Evolutionary conservation across 2,329 filamentous ascomycete genomes (phyloP).

Genomic region (Cryphonectria radicalis): DNA sequence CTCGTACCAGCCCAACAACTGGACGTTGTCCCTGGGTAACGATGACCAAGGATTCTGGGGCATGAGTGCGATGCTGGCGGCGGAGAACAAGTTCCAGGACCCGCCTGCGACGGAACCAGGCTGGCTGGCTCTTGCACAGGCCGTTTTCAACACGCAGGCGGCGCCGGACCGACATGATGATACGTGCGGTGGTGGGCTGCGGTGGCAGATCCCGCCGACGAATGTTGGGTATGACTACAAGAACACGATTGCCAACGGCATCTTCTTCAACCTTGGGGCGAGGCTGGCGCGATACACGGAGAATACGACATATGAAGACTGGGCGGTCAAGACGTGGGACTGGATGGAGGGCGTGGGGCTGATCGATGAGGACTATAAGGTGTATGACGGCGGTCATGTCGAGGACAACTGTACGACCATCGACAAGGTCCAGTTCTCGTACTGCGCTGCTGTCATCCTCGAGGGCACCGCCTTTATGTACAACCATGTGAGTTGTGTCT

Average conservation of each 20-base stretch:
- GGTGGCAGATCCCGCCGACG: conserved; percentile 67
- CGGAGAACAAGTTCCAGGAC: conserved; percentile 60
- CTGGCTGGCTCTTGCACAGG: conserved; percentile 59
- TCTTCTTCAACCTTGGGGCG: conserved; percentile 51
- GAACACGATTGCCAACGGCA: conserved; percentile 48
- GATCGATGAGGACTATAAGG: conserved; percentile 58
- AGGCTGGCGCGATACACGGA: conserved; percentile 62
- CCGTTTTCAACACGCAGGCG: conserved; percentile 62
- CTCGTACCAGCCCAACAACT: conserved; percentile 38
- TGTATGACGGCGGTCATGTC: conserved; percentile 62
- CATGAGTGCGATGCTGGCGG: conserved; percentile 58
- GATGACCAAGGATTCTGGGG: conserved; percentile 72
- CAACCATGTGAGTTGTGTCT: conserved; percentile 50
- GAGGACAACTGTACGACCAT: conserved; percentile 57
- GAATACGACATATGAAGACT: conserved; percentile 56
- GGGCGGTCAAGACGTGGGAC: conserved; percentile 56
- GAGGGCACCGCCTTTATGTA: conserved; percentile 68
- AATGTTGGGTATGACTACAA: conserved; percentile 69
- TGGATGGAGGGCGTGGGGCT: conserved; percentile 52
- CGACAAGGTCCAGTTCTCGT: conserved; percentile 62
- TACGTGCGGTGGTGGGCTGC: conserved; percentile 60
- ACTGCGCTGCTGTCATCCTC: conserved; percentile 62
- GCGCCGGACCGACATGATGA: conserved; percentile 62
- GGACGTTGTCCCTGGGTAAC: conserved; percentile 48
- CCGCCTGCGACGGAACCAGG: conserved; percentile 53